Evolutionary conservation across 2,329 filamentous ascomycete genomes (phyloP), one percentile per base, ranked within the genome.

Genomic region (Penicillium olsonii): DNA sequence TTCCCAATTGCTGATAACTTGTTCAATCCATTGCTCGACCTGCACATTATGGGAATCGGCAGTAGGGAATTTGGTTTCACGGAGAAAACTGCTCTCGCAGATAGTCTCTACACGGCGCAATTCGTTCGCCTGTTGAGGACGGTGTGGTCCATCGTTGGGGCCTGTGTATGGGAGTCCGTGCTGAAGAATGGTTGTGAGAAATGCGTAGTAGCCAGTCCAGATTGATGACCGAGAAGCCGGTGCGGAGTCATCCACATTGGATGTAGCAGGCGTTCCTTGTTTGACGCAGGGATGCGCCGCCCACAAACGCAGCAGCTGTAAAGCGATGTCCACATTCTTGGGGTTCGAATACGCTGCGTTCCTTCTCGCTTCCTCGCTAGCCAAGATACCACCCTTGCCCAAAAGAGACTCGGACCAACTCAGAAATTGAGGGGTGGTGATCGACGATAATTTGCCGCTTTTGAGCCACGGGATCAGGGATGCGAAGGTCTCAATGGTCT

Each of bases 121-220:
- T 72, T 97, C 92, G 20, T 83, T 78, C 43, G 85, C 81, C 61
- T 96, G 81, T 61, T 87, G 85, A 35, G 75, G 76, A 43, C 82
- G 82, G 27, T 78, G 76, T 3, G 82, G 57, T 1, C 64, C 65
- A 18, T 66, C 58, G 24, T 63, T 55, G 2, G 62, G 50, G 26
- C 66, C 54, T 8, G 56, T 54, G 45, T 74, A 85, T 49, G 52
- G 39, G 44, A 69, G 55, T 14, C 52, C 63, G 27, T 83, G 74
- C 60, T 87, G 85, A 6, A 96, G 70, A 29, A 95, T 83, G n/a
- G 78, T 78, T 2, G 91, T 95, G 15, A 96, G 74, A 1, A 87
- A 83, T 37, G 83, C 75, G 66, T 96, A 96, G 68, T 96, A 96
- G 54, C 89, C 84, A 61, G 82, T 85, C 92, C 92, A 96, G 37